Conservation (phyloP, 2,329 filamentous ascomycete species). For the Phaeophleospora eucalypticola region DNA sequence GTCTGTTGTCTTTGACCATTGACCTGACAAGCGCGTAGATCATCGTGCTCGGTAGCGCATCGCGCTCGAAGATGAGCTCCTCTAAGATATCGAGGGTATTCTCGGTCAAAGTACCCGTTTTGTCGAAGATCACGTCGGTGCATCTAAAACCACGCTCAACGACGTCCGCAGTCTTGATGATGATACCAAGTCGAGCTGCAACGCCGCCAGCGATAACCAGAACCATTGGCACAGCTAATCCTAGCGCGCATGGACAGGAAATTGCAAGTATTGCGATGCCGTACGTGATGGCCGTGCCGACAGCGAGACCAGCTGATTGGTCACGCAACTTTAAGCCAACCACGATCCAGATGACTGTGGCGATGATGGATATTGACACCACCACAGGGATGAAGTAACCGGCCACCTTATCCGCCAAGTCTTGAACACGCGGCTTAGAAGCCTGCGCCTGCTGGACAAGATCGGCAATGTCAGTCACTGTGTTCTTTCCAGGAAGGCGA, state of each 20-base stretch:
- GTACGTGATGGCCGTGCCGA: constrained; percentile 60
- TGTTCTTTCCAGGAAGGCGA: constrained; percentile 66
- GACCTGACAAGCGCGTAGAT: neutral
- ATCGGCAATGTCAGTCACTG: constrained; percentile 62
- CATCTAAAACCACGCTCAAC: constrained; percentile 61
- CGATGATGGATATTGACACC: constrained; percentile 53
- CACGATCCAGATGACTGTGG: constrained; percentile 63
- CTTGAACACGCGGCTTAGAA: constrained; percentile 65
- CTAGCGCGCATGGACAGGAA: constrained; percentile 75
- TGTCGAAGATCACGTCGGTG: constrained; percentile 71
- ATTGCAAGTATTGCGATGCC: constrained; percentile 68
- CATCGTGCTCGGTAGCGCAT: too few species aligned
- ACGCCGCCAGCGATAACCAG: constrained; percentile 66
- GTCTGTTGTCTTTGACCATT: constrained; percentile 15
- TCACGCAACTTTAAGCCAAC: constrained; percentile 47
- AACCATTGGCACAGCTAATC: constrained; percentile 73
- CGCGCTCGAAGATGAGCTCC: constrained; percentile 24
- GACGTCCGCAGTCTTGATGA: constrained; percentile 62
- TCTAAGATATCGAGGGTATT: constrained; percentile 47
- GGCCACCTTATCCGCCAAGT: constrained; percentile 64
- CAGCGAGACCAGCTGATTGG: constrained; percentile 21
- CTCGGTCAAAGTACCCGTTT: constrained; percentile 70
- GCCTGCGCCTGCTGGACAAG: constrained; percentile 69
- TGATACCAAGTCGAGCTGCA: constrained; percentile 59
- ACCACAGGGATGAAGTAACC: constrained; percentile 66